Base-by-base conservation (phyloP, 2,329 filamentous ascomycete genomes). In the Coniochaeta sp. region DNA sequence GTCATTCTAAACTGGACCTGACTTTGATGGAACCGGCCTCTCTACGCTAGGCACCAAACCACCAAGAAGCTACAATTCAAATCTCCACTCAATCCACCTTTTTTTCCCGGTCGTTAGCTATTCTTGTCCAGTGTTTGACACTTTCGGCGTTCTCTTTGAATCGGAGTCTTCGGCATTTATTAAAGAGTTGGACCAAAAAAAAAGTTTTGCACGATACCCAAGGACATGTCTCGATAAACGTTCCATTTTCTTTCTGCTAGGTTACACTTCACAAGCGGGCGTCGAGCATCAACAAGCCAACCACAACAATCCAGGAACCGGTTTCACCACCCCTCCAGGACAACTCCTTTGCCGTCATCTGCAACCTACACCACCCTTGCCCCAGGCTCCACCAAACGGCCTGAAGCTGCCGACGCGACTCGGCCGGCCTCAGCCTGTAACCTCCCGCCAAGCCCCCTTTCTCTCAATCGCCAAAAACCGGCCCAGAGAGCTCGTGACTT, bases 41-140 rank as follows among this genome's bases (percentile, higher is more conserved):
- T 30, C 42, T 30, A 52, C 24, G 47, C 47, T 52, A 52, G 9
- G 24, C 17, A 52, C 22, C 47, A 52, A 56, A 56, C 30, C 54
- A 19, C 54, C 54, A 36, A 56, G 54, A 36, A 52, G 47, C 8
- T 34, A 55, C 52, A 2, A 36, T 16, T 59, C 57, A 61, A 65
- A 67, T 70, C 69, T 69, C 70, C 70, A 72, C 70, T 69, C 70
- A 71, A 63, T 65, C 66, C 64, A 69, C 64, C 64, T 64, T 62
- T 65, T 65, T 57, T n/a, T n/a, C 22, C 50, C 32, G 14, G 19
- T 55, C 19, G 26, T 55, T 34, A 56, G 54, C 22, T 34, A 16
- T 36, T 56, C 19, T 38, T 17, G 32, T 22, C 54, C 30, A 19
- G 54, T 56, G 54, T 34, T 56, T 56, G 28, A 16, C 54, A 36